A percentile compares a stretch with the other conserved stretches of the same genome.
Conservation (phyloP, 1,284 basidiomycete species). For the Flammula alnicola region DNA sequence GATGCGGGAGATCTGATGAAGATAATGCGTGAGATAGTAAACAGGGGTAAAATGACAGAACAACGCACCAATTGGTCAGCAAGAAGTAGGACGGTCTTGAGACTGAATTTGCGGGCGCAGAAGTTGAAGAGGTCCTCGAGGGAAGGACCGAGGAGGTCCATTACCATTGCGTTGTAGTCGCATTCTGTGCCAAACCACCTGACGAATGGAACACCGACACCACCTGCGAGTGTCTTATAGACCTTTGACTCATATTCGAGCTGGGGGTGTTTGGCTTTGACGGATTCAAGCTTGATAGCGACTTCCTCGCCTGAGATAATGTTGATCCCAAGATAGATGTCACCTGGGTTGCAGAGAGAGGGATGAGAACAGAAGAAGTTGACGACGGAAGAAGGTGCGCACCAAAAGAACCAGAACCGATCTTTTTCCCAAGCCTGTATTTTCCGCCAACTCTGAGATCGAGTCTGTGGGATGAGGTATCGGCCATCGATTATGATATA, state of each 20-base stretch:
- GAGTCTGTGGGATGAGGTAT: constrained; percentile 73
- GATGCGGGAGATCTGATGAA: constrained; percentile 92
- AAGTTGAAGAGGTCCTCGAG: constrained; percentile 99
- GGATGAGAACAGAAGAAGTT: constrained; percentile 10
- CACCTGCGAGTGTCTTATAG: constrained; percentile 96
- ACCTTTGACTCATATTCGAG: constrained; percentile 99
- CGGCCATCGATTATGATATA: constrained; percentile 57
- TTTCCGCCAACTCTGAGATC: constrained; percentile 98
- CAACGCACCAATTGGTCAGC: constrained; percentile 91
- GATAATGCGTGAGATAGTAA: constrained; percentile 21
- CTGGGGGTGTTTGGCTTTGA: constrained; percentile 99
- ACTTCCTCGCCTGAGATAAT: constrained; percentile 99
- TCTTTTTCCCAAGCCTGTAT: constrained; percentile 99
- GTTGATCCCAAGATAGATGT: constrained; percentile 99
- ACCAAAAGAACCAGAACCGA: constrained; percentile 99
- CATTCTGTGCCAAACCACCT: constrained; percentile 99
- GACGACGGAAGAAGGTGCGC: constrained; percentile 36
- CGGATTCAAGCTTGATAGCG: constrained; percentile 99
- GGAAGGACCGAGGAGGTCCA: constrained; percentile 96
- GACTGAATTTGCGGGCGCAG: constrained; percentile 97
- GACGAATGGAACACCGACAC: constrained; percentile 98
- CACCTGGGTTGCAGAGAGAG: constrained; percentile 59
- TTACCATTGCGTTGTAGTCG: constrained; percentile 99
- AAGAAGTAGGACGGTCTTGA: constrained; percentile 96
- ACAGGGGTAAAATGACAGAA: constrained; percentile 15